A percentile compares a stretch with the other conserved stretches of the same genome.
phyloP scores from a whole-genome alignment of 495 filamentous ascomycete species.

The Talaromyces thailandensis region DNA sequence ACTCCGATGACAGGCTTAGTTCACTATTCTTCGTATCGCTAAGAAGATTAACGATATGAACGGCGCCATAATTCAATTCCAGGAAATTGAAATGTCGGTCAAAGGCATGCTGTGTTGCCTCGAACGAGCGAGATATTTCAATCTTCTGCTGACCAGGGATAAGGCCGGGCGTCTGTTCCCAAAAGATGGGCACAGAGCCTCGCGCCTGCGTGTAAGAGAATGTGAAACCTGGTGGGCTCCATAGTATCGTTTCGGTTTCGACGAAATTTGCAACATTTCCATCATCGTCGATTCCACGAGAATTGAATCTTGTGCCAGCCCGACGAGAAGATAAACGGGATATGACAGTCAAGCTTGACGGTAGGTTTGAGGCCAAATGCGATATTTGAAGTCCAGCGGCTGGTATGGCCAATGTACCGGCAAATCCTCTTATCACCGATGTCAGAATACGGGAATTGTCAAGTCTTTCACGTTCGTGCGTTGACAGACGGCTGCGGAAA shows the following conservation, averaged over 20 bases:
- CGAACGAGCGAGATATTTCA: slow-evolving; percentile 73
- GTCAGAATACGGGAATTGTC: slow-evolving; percentile 84
- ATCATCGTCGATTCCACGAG: slow-evolving; percentile 93
- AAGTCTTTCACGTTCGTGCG: slow-evolving; percentile 60
- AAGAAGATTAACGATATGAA: slow-evolving; percentile 86
- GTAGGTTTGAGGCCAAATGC: slow-evolving; percentile 51
- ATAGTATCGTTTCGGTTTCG: slow-evolving; percentile 59
- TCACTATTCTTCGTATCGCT: slow-evolving; percentile 81
- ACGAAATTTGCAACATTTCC: slow-evolving; percentile 93
- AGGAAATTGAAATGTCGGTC: slow-evolving; percentile 85
- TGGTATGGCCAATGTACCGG: slow-evolving; percentile 74
- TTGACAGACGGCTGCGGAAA: slow-evolving; percentile 72
- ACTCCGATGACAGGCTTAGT: slow-evolving; percentile 67
- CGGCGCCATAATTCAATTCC: slow-evolving; percentile 74
- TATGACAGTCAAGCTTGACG: slow-evolving; percentile 77
- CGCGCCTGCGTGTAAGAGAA: slow-evolving; percentile 93
- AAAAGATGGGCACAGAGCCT: slow-evolving; percentile 91
- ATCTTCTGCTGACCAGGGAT: slow-evolving; percentile 94
- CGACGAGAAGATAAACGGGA: slow-evolving; percentile 85
- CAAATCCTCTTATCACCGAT: slow-evolving; percentile 89
- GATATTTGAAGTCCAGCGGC: slow-evolving; percentile 45
- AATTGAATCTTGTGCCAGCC: slow-evolving; percentile 93
- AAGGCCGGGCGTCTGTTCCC: slow-evolving; percentile 86
- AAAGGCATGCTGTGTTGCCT: slow-evolving; percentile 92
- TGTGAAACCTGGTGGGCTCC: slow-evolving; percentile 62